Conservation (phyloP, 1,139 yeast species). For the Citeromyces hawaiiensis region DNA sequence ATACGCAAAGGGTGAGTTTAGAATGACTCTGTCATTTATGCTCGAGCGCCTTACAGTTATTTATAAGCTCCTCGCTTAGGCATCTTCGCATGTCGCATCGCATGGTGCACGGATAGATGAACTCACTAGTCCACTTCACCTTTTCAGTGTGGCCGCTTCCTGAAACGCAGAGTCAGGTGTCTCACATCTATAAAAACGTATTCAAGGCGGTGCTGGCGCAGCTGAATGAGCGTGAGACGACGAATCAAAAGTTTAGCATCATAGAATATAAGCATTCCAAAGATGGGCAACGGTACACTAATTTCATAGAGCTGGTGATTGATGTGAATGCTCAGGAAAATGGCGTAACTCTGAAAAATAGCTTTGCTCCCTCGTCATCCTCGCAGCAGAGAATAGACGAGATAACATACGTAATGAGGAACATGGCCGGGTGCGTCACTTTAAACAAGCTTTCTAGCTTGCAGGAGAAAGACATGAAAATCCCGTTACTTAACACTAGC, state of each 20-base stretch:
- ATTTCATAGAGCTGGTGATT: background rate
- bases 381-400: background rate
- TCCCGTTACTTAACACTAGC: background rate
- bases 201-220: background rate
- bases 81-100: too few species aligned
- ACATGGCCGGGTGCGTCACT: background rate
- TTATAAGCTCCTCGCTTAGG: too few species aligned
- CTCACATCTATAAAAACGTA: background rate
- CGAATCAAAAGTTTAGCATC: background rate
- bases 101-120: background rate
- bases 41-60: too few species aligned
- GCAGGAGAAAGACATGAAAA: background rate
- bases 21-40: too few species aligned
- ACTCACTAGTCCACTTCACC: background rate
- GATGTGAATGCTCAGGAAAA: background rate
- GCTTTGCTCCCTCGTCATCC: background rate
- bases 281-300: background rate
- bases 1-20: too few species aligned
- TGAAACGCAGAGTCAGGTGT: background rate
- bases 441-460: background rate
- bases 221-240: too few species aligned
- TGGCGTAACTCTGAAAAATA: too few species aligned
- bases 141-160: conserved; percentile 1
- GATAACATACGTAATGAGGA: background rate
- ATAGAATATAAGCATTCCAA: background rate